Percentiles rank a stretch among this genome's conserved stretches.
Conservation (phyloP, 306 rosid genomes). For the Vicia sativa region DNA sequence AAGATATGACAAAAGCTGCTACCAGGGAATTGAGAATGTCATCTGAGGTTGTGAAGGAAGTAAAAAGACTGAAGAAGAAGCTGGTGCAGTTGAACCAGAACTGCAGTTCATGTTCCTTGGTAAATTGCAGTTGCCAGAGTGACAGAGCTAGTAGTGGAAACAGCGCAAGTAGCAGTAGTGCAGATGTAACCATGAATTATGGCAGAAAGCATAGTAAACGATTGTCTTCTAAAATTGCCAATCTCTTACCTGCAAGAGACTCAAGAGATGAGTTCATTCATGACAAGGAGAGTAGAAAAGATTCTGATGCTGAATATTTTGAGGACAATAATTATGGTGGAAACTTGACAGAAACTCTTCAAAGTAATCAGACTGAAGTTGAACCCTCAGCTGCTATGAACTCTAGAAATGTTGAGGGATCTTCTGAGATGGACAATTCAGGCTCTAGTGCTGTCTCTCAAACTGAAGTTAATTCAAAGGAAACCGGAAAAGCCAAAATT, state of each 20-base stretch:
- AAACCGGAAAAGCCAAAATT: conserved; percentile 54
- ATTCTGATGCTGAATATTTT: conserved; percentile 41
- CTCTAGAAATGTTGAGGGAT: conserved; percentile 43
- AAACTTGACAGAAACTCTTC: conserved; percentile 33
- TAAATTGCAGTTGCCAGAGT: conserved; percentile 95
- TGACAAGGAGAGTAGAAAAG: conserved; percentile 43
- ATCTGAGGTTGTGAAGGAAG: conserved; percentile 94
- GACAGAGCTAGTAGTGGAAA: conserved; percentile 98
- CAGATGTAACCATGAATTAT: conserved; percentile 45
- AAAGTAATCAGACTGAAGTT: conserved; percentile 31
- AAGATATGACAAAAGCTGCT: conserved; percentile 56
- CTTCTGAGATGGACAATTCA: conserved; percentile 35
- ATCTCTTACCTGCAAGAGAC: conserved; percentile 52
- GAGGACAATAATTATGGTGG: conserved; percentile 40
- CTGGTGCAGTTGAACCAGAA: conserved; percentile 67
- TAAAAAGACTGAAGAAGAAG: conserved; percentile 89
- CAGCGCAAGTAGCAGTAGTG: conserved; percentile 85
- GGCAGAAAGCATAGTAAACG: conserved; percentile 68
- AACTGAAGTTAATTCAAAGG: conserved; percentile 46
- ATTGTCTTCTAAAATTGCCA: conserved; percentile 46
- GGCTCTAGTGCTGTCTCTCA: conserved; percentile 46
- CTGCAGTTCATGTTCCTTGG: conserved; percentile 85
- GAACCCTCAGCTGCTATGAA: conserved; percentile 43
- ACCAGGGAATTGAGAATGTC: conserved; percentile 74
- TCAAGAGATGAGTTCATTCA: conserved; percentile 43